Evolutionary conservation across 1,284 basidiomycete species (phyloP), one percentile per base, ranked within the genome.

Genomic region (Clitocybe nebularis): DNA sequence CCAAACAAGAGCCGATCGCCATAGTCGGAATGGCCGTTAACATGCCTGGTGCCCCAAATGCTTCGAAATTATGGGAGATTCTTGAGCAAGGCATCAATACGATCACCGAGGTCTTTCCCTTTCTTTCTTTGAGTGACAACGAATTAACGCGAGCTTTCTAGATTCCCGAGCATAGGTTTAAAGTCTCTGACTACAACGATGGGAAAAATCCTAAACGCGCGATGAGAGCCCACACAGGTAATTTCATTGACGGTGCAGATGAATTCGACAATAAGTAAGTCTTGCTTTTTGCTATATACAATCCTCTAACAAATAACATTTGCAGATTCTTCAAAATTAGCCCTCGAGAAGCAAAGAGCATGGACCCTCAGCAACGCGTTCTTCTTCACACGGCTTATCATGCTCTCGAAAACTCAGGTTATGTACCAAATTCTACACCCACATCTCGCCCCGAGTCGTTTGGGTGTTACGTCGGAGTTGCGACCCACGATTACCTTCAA

Each of bases 301-400:
- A 20, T 8, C 19, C 4, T n/a, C 24, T 20, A 35, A 26, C 21
- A 37, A 40, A 22, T 17, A 37, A 5, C 16, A 26, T 14, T 13
- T n/a, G 10, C 19, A 67, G 65, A 43, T 84, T 86, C 57, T 87
- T 88, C 68, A 74, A 75, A 45, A 74, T 86, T 25, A 83, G 78
- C 36, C 84, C 84, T 1, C 71, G 84, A 3, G 84, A 87, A 58
- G 83, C 84, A 5, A 74, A 66, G 43, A 75, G 69, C 55, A 85
- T 87, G 80, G 83, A 87, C 53, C 84, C 84, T 4, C 84, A 87
- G 51, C 83, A 85, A 51, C 73, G 84, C 3, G 50, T 87, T 13
- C 63, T 87, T 2, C 68, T 87, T 17, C 82, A 81, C 22, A 68
- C 74, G 1, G 79, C 80, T 1, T 75, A 84, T 40, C 71, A 82